A percentile compares a stretch with the other conserved stretches of the same genome.
phyloP scores from a whole-genome alignment of 306 rosid species.

The Fragaria nilgerrensis region DNA sequence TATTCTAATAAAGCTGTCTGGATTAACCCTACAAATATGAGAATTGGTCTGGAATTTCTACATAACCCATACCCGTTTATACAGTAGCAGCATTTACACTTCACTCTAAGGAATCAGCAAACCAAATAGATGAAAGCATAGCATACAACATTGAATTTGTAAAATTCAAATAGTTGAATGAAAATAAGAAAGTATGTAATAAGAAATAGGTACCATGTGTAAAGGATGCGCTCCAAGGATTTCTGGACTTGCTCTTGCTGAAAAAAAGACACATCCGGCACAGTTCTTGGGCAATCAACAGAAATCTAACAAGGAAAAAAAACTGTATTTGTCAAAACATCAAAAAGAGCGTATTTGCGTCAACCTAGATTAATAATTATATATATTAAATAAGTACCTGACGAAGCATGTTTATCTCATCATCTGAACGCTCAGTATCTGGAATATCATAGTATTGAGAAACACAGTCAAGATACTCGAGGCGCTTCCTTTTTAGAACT shows the following conservation, averaged over 20 bases:
- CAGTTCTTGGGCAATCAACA: slow-evolving; percentile 95
- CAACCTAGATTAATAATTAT: slow-evolving; percentile 19
- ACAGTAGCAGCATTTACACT: not conserved
- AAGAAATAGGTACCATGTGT: slow-evolving; percentile 53
- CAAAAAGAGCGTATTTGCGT: slow-evolving; percentile 7
- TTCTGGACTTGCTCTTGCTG: slow-evolving; percentile 87
- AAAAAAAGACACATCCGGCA: slow-evolving; percentile 88
- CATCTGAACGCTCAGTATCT: slow-evolving; percentile 88
- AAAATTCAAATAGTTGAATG: not conserved
- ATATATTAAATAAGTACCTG: slow-evolving; percentile 52
- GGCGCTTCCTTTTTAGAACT: slow-evolving; percentile 86
- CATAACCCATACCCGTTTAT: not conserved
- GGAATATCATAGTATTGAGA: slow-evolving; percentile 87
- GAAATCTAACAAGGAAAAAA: slow-evolving; percentile 50
- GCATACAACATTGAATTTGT: not conserved
- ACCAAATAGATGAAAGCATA: not conserved
- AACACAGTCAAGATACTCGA: slow-evolving; percentile 87
- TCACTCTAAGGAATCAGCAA: not conserved
- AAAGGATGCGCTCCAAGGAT: slow-evolving; percentile 90
- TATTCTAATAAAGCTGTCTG: not conserved
- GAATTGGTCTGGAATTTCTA: slow-evolving; percentile 1
- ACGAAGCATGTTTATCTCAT: slow-evolving; percentile 96
- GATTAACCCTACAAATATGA: not conserved
- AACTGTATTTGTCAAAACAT: slow-evolving; percentile 25
- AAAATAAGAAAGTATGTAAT: not conserved